Base-by-base conservation (phyloP, 2,329 filamentous ascomycete species). In the Venturia nashicola region DNA sequence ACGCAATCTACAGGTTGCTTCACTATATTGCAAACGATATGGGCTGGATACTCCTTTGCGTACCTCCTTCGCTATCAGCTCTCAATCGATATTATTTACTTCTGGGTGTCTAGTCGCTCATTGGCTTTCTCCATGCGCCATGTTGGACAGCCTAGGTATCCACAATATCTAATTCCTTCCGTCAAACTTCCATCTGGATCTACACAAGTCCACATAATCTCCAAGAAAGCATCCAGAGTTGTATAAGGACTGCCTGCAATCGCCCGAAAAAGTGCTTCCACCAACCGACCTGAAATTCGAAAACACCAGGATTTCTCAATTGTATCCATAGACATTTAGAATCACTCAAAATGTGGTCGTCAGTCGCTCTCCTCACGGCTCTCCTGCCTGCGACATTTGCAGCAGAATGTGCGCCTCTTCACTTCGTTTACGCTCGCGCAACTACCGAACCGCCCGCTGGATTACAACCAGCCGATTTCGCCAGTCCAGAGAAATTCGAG, bases 341-440 rank as follows among this genome's bases (percentile, higher is more conserved):
- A 51, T 23, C 14, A 51, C 6, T 51, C 23, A 51, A 20, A 0
- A 51, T 51, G 46, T 20, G 46, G 27, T 12, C 20, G 8, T 27
- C 46, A 4, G 2, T 51, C 23, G 46, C 12, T 51, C 20, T 27
- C 23, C 46, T 51, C 11, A 16, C 46, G 20, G 23, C 20, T 4
- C 8, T 51, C 20, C 7, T 51, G 46, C 46, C 46, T 9, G 11
- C 20, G 11, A 51, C 20, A 14, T 27, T 27, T 27, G 46, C 46
- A 11, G 46, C 46, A 27, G 46, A 51, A 18, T 61, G 59, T 39
- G 59, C 59, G 2, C 59, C 59, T 8, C 59, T 61, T 32, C 59
- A 61, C 36, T 39, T 61, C 39, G 36, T 61, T 12, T 61, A 61
- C 23, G 61, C 61, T 18, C 61, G 61, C 40, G 61, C 61, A 34